phyloP scores from a whole-genome alignment of 306 rosid genomes.

The Mucuna pruriens region DNA sequence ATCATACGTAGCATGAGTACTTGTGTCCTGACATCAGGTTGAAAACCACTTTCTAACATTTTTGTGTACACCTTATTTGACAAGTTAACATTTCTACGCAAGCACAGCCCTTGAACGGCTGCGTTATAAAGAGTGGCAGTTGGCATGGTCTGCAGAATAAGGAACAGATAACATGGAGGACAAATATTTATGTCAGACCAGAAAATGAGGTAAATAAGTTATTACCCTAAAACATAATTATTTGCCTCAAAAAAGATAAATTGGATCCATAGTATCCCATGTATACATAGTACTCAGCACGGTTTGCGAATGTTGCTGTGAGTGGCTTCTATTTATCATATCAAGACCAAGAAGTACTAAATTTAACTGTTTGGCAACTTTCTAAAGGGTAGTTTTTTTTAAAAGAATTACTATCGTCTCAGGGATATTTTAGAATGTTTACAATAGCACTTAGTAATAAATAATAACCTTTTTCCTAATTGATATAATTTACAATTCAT shows the following conservation, averaged over 20 bases:
- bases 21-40: conserved; percentile 78
- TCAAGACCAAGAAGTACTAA: not conserved
- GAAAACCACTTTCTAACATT: conserved; percentile 63
- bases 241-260: not conserved
- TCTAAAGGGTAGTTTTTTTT: not conserved
- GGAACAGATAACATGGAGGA: conserved; percentile 27
- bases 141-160: conserved; percentile 55
- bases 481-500: conserved; percentile 22
- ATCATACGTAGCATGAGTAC: conserved; percentile 60
- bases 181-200: conserved; percentile 27
- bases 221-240: not conserved
- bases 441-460: not conserved
- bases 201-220: not conserved
- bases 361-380: not conserved
- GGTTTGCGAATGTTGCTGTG: not conserved
- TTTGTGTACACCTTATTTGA: conserved; percentile 65
- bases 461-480: not conserved
- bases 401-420: not conserved
- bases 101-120: conserved; percentile 83
- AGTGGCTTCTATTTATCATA: conserved; percentile 17
- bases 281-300: not conserved
- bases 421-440: not conserved
- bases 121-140: conserved; percentile 73
- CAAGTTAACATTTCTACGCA: conserved; percentile 55
- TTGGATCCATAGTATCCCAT: conserved; percentile 4